Base-by-base conservation (phyloP, 805 yeast genomes). In the Tetrapisispora namnaoensis region DNA sequence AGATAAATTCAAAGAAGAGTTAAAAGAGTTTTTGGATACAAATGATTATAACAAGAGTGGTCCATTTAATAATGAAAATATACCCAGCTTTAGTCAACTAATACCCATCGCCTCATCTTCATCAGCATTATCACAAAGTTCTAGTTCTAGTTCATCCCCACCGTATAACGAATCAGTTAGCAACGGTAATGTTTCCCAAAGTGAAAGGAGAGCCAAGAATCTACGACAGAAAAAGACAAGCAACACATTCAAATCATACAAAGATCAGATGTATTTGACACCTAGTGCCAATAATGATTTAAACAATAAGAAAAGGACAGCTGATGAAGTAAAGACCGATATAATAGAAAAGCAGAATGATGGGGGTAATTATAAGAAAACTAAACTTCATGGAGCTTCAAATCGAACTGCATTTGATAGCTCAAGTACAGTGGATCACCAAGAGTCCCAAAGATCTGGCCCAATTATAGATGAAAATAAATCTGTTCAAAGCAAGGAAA, bases 21-120 rank as follows among this genome's bases (percentile, higher is more conserved):
- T 64, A 69, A 48, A 66, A 59, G 64, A 66, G 65, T 80, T 80
- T 57, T 54, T 81, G 45, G 76, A 73, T 49, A 68, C 69, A 52
- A 78, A 79, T 54, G 82, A 77, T 55, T 57, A 80, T 4, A 76
- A 72, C 51, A 73, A 74, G 53, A 77, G 74, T 6, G 66, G 62
- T 21, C 65, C 57, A 24, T 71, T 76, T 53, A 71, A 70, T 40
- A 37, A 56, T 18, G 47, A 55, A 4, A 55, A 61, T 13, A 55
- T 72, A 16, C 67, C 67, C 18, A 11, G n/a, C 4, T 44, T 44
- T 30, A 22, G 17, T 7, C 35, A 27, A 36, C 13, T 16, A 11
- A 22, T 44, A 27, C 46, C 46, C 13, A 27, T n/a, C 4, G n/a
- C 20, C 4, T 27, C 44, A 6, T 7, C 37, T 10, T 30, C 37